A percentile compares a stretch with the other conserved stretches of the same genome.
Evolutionary conservation across 352 stramenopile genomes (phyloP).

Genomic region (Pythium aphanidermatum): DNA sequence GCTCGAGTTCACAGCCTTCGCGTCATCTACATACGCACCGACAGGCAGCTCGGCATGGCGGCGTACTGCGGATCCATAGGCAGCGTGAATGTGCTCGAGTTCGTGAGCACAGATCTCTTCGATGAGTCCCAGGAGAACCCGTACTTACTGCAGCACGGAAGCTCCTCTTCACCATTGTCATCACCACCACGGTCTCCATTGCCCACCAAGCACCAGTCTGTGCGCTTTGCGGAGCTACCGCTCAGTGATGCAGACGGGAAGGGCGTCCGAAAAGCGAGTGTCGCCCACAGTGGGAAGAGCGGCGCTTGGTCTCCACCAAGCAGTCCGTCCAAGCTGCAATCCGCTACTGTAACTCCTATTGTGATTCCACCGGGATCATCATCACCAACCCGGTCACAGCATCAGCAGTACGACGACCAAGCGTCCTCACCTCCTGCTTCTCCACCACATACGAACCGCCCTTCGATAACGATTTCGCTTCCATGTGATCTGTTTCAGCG

Average conservation of each 20-base stretch:
- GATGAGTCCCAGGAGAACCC: constrained; percentile 71
- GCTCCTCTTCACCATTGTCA: background rate
- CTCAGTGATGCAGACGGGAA: constrained; percentile 36
- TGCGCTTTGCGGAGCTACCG: constrained; percentile 28
- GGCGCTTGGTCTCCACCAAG: background rate
- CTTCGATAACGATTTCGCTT: constrained; percentile 34
- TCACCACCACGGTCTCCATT: background rate
- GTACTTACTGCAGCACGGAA: constrained; percentile 38
- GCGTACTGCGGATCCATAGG: constrained; percentile 58
- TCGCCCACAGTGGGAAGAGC: constrained; percentile 1
- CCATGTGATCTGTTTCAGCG: constrained; percentile 42
- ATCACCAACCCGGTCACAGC: background rate
- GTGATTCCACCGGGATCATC: background rate
- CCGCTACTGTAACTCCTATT: background rate
- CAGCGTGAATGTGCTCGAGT: constrained; percentile 59
- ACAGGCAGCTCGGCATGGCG: no score
- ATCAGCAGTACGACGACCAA: no score
- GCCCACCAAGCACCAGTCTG: constrained; percentile 5
- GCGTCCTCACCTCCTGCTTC: background rate
- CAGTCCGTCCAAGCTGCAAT: constrained; percentile 9
- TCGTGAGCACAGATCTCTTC: constrained; percentile 67
- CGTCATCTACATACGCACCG: no score
- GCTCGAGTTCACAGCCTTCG: background rate
- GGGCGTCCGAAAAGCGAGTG: background rate
- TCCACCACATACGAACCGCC: background rate